Conservation (phyloP, 1,139 yeast genomes). For the Diutina ranongensis region DNA sequence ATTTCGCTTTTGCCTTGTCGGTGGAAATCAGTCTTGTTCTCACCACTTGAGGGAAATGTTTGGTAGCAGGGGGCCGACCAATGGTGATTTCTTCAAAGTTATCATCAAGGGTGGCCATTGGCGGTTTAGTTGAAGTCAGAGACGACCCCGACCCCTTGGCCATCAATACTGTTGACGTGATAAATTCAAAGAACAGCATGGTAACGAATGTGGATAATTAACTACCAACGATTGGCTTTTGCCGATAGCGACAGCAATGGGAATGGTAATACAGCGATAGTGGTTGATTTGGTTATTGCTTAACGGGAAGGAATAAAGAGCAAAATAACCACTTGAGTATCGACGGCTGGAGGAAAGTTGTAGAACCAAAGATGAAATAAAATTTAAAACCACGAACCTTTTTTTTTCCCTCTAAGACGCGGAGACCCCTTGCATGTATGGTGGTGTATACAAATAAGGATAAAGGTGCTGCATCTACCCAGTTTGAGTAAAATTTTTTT, state of each 20-base stretch:
- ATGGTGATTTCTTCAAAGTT: conserved; percentile 3
- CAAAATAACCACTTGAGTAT: too few species aligned
- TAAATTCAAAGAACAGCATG: conserved; percentile 4
- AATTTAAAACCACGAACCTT: not conserved
- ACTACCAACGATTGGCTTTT: too few species aligned
- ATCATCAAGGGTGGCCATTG: not conserved
- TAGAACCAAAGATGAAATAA: not conserved
- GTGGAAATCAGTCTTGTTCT: not conserved
- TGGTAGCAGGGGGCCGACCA: not conserved
- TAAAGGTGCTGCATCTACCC: not conserved
- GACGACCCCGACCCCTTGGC: conserved; percentile 2
- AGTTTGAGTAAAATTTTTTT: not conserved
- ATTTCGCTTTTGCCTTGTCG: too few species aligned
- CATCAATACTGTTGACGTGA: conserved; percentile 4
- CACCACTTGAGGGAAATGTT: not conserved
- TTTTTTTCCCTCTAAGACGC: not conserved
- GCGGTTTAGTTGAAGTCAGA: not conserved
- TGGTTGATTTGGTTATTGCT: not conserved
- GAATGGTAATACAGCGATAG: too few species aligned
- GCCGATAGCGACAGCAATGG: too few species aligned
- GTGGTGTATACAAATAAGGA: not conserved
- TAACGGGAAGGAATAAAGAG: not conserved
- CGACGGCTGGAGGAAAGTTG: not conserved
- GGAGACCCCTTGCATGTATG: not conserved
- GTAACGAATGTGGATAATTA: not conserved